Evolutionary conservation across 768 basidiomycete genomes (phyloP).

Genomic region (Panaeolus papilionaceus): DNA sequence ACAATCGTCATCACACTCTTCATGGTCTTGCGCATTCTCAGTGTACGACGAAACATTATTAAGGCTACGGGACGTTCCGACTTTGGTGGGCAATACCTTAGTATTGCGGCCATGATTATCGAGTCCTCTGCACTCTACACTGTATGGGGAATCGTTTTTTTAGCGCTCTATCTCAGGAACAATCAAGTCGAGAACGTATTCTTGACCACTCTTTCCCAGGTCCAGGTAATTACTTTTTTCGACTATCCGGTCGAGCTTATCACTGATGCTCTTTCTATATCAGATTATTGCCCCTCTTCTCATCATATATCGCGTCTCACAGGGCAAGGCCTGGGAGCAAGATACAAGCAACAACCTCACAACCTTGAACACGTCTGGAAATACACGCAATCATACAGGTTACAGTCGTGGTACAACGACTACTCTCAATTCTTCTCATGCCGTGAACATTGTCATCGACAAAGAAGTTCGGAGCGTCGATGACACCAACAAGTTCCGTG

Average conservation of each 20-base stretch:
- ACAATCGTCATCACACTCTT: background rate
- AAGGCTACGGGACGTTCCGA: background rate
- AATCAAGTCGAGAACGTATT: slow-evolving; percentile 15
- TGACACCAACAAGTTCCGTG: too few relatives aligned
- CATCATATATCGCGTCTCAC: slow-evolving; percentile 20
- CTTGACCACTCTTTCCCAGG: slow-evolving; percentile 13
- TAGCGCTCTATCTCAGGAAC: slow-evolving; percentile 9
- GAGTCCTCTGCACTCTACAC: slow-evolving; percentile 35
- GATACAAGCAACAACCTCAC: background rate
- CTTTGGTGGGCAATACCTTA: slow-evolving; percentile 30
- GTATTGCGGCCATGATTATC: slow-evolving; percentile 36
- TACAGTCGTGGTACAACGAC: too few relatives aligned
- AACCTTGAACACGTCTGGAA: too few relatives aligned
- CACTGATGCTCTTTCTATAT: background rate
- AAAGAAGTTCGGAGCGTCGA: too few relatives aligned
- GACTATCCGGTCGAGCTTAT: background rate
- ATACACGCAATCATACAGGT: too few relatives aligned
- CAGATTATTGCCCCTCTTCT: slow-evolving; percentile 19
- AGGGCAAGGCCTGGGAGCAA: slow-evolving; percentile 14
- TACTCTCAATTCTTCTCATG: too few relatives aligned
- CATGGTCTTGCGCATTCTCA: background rate
- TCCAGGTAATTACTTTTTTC: background rate
- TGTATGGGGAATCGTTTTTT: slow-evolving; percentile 17
- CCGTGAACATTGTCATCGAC: too few relatives aligned
- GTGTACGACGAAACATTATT: background rate